Percentiles rank a stretch among this genome's conserved stretches.
Evolutionary conservation across 1,284 basidiomycete species (phyloP).

Genomic region (Salmacisia buchloeana): DNA sequence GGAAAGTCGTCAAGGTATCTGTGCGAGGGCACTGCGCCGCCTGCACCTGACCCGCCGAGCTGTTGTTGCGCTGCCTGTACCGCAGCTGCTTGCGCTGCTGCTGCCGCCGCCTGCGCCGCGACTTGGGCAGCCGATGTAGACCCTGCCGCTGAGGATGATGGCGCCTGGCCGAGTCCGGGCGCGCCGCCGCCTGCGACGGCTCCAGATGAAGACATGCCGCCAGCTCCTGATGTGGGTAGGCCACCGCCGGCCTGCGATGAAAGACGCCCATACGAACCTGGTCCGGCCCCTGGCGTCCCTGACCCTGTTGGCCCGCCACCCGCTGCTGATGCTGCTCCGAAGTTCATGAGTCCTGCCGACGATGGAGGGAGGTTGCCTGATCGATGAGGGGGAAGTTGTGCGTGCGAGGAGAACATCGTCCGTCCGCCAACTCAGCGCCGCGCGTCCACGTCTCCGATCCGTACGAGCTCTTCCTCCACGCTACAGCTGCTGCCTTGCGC

Average conservation of each 20-base stretch:
- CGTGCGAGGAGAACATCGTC: background rate
- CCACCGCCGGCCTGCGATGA: too few species aligned
- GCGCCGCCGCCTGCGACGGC: too few species aligned
- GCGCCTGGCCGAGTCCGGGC: background rate
- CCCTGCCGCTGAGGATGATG: background rate
- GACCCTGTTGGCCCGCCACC: too few species aligned
- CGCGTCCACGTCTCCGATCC: too few species aligned
- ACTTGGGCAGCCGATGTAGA: background rate
- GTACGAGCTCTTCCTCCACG: too few species aligned
- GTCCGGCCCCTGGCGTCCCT: too few species aligned
- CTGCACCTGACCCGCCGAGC: background rate
- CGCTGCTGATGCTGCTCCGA: too few species aligned
- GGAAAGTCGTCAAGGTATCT: constrained; percentile 5
- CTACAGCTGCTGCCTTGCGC: too few species aligned
- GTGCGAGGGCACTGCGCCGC: background rate
- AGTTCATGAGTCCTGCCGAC: background rate
- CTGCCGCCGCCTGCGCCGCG: background rate
- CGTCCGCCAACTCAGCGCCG: too few species aligned
- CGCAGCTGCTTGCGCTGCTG: background rate
- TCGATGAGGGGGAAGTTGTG: background rate
- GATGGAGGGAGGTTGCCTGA: background rate
- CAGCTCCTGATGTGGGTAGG: too few species aligned
- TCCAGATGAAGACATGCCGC: too few species aligned
- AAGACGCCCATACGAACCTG: too few species aligned
- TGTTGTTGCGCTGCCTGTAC: background rate